Percentiles rank a stretch among this genome's conserved stretches.
Evolutionary conservation across 768 basidiomycete species (phyloP).

Genomic region (Rhizopogon rudus): DNA sequence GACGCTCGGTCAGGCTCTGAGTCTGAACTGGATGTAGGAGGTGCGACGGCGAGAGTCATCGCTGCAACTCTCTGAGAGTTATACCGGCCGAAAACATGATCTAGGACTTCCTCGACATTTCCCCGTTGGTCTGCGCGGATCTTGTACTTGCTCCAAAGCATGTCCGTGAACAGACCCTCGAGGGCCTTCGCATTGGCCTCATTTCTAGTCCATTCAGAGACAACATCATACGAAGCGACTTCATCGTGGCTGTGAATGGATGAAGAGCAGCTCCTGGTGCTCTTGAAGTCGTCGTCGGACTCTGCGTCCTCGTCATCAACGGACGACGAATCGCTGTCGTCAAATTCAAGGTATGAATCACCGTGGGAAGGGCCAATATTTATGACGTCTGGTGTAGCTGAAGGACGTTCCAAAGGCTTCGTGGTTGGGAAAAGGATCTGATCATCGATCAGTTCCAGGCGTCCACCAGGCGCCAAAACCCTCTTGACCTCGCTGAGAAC

Average conservation of each 20-base stretch:
- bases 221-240: conserved; percentile 17
- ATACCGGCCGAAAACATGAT: conserved; percentile 46
- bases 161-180: conserved; percentile 54
- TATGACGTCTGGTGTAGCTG: conserved; percentile 4
- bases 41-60: conserved; percentile 56
- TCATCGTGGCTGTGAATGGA: conserved; percentile 13
- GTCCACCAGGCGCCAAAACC: conserved; percentile 55
- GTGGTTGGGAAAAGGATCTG: conserved; percentile 60
- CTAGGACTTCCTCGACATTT: conserved; percentile 41
- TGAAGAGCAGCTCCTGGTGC: conserved; percentile 26
- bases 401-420: conserved; percentile 17
- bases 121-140: conserved; percentile 49
- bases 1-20: conserved; percentile 14
- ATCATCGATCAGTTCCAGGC: conserved; percentile 74
- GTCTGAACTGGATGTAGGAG: conserved; percentile 22
- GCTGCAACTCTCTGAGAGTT: conserved; percentile 39
- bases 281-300: conserved; percentile 27
- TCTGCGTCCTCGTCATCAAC: conserved; percentile 13
- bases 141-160: conserved; percentile 49
- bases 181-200: conserved; percentile 38
- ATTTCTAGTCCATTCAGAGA: conserved; percentile 37
- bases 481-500: conserved; percentile 59
- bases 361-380: neutral
- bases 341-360: conserved; percentile 18
- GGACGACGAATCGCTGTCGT: conserved; percentile 2